These are phyloP conservation scores for Chrysoporthe deuterocubensis DNA, from an alignment of 2,329 filamentous ascomycete species.

Conservation along the genomic window DNA sequence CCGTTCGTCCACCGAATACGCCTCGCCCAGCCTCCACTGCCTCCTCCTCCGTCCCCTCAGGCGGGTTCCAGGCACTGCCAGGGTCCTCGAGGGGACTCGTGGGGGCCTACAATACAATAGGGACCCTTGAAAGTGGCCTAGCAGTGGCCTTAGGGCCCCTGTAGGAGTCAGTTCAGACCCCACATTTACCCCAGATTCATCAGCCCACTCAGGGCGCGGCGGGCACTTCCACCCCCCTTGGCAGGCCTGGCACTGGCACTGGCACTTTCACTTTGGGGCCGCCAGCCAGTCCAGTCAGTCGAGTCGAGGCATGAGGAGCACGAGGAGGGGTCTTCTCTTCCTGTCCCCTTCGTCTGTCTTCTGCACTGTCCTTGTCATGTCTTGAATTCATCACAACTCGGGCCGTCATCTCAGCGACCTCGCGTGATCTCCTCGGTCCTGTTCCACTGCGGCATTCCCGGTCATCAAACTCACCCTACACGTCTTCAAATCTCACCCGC, in stretches of 20 bases:
- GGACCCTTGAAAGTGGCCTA: background rate
- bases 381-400: background rate
- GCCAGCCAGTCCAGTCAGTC: background rate
- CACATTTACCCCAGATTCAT: slow-evolving; percentile 31
- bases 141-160: slow-evolving; percentile 2
- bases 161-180: slow-evolving; percentile 20
- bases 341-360: background rate
- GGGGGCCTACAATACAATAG: no score
- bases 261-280: background rate
- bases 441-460: background rate
- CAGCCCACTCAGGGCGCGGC: slow-evolving; percentile 25
- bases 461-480: background rate
- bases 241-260: slow-evolving; percentile 4
- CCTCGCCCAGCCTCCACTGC: background rate
- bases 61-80: background rate
- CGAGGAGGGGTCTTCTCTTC: background rate
- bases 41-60: background rate
- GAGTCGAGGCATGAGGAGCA: background rate
- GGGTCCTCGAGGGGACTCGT: background rate
- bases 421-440: background rate
- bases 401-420: background rate
- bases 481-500: background rate
- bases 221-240: slow-evolving; percentile 22
- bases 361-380: background rate
- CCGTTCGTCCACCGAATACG: background rate